These are phyloP conservation scores for Auricularia heimuer DNA, from an alignment of 768 basidiomycete genomes.

Conservation along the genomic window DNA sequence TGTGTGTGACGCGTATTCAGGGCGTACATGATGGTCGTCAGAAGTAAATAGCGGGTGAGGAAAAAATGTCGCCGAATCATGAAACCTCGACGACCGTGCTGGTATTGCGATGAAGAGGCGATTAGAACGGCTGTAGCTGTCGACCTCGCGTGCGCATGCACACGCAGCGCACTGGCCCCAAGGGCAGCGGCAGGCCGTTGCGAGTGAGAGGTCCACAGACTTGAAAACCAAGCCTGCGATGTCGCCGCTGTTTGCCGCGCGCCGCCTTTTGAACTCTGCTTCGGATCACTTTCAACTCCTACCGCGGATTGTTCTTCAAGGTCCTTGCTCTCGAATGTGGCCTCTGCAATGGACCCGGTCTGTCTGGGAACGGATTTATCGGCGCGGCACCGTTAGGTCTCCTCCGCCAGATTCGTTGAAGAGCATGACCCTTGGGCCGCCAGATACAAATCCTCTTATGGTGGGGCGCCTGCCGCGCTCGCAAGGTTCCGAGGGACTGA, in stretches of 20 bases:
- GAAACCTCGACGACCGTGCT: conserved; percentile 77
- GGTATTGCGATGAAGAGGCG: conserved; percentile 59
- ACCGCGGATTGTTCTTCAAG: not conserved
- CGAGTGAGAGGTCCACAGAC: conserved; percentile 18
- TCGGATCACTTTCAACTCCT: not conserved
- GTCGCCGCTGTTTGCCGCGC: not conserved
- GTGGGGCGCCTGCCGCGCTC: conserved; percentile 26
- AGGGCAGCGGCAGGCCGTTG: conserved; percentile 26
- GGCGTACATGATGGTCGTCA: not conserved
- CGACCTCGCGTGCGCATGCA: conserved; percentile 26
- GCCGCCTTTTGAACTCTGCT: not conserved
- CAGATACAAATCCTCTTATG: conserved; percentile 49
- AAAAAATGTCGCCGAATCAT: conserved; percentile 58
- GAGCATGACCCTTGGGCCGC: not conserved
- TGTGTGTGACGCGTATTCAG: not conserved
- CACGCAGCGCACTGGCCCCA: conserved; percentile 17
- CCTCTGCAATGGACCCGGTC: not conserved
- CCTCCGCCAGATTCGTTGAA: not conserved
- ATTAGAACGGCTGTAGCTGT: conserved; percentile 67
- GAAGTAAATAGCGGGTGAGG: not conserved
- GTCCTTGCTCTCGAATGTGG: not conserved
- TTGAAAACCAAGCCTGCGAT: not conserved
- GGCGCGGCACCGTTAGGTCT: not conserved
- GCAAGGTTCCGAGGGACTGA: not conserved
- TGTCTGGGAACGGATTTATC: not conserved